Conservation (phyloP, 2,329 filamentous ascomycete genomes). For the Beauveria rudraprayagi region DNA sequence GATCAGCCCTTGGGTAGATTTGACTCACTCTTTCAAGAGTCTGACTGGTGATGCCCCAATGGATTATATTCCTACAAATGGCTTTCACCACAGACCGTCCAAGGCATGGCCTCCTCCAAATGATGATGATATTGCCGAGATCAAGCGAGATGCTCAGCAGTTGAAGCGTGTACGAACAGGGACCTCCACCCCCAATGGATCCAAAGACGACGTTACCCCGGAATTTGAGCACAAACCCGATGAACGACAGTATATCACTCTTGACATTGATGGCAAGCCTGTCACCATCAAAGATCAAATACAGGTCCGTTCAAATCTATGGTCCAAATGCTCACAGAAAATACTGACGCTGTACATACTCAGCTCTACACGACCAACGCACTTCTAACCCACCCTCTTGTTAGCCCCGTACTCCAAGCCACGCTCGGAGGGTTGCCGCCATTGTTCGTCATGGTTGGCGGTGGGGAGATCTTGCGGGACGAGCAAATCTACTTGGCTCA, state of each 20-base stretch:
- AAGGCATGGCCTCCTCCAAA: constrained; percentile 89
- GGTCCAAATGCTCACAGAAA: background rate
- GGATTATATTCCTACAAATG: constrained; percentile 82
- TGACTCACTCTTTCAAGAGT: constrained; percentile 93
- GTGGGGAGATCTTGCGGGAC: constrained; percentile 81
- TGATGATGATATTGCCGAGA: constrained; percentile 57
- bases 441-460: constrained; percentile 76
- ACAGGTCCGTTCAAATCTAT: constrained; percentile 50
- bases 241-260: constrained; percentile 40
- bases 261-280: constrained; percentile 62
- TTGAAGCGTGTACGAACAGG: constrained; percentile 18
- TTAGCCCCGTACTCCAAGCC: constrained; percentile 81
- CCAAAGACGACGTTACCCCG: background rate
- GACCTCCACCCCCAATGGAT: background rate
- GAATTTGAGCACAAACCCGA: constrained; percentile 3
- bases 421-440: constrained; percentile 86
- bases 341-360: background rate
- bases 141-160: constrained; percentile 44
- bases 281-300: constrained; percentile 84
- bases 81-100: constrained; percentile 87
- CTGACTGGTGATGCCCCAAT: constrained; percentile 62
- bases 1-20: constrained; percentile 91
- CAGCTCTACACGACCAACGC: constrained; percentile 73
- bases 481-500: constrained; percentile 95
- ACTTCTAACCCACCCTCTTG: constrained; percentile 75